Base-by-base conservation (phyloP, 805 yeast genomes). In the Hanseniaspora thailandica region DNA sequence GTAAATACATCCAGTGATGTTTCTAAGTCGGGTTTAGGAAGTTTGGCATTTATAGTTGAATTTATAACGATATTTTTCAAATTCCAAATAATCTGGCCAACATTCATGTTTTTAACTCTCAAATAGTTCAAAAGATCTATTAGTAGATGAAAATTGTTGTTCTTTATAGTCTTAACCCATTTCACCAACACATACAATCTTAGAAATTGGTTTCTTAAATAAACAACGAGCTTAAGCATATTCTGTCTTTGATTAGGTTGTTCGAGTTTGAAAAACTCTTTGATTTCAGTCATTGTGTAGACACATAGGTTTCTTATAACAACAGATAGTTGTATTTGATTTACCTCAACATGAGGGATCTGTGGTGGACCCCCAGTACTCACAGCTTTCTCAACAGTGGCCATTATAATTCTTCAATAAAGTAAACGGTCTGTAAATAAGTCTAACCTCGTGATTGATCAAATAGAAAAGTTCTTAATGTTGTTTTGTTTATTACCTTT, bases 101-200 rank as follows among this genome's bases (percentile, higher is more conserved):
- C 89, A 63, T 75, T 76, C 62, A 76, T 79, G 61, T 86, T 85
- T 61, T 87, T 94, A 47, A 80, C 81, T 57, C 93, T 73, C 39
- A 93, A 73, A 93, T 95, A 93, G 57, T 85, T 84, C 55, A 94
- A 77, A 20, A 90, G 72, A 68, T 93, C 97, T 54, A 93, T 88
- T 57, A 89, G 72, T 51, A 75, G 75, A 44, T 82, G 79, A 55
- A 90, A 80, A 49, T 83, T 86, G 45, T 78, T 74, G 4, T 89
- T 74, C 33, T 80, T 82, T 13, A 66, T 63, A 12, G 78, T 76
- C 3, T 88, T 78, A 19, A 73, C 68, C 99, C 99, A 93, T 67
- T 90, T 89, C 50, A 84, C 77, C 38, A 93, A 68, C 2, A 95
- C 96, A 60, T 86, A 88, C 2, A 89, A 65, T 64, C 90, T 81